A percentile compares a stretch with the other conserved stretches of the same genome.
phyloP scores from a whole-genome alignment of 306 rosid species.

The Spatholobus suberectus region DNA sequence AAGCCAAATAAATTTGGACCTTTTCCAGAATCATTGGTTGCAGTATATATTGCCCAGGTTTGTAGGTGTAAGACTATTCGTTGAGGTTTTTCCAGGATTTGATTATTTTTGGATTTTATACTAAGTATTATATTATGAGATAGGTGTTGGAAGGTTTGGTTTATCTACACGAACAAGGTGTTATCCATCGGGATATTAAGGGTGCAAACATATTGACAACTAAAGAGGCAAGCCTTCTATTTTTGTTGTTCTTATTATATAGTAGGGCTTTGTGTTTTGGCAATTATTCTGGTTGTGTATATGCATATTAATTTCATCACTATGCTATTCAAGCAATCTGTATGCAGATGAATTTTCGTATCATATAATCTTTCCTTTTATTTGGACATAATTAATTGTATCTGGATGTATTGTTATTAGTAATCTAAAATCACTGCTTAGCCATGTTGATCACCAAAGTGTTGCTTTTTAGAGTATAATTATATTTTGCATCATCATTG shows the following conservation, averaged over 20 bases:
- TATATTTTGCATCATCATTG: slow-evolving; percentile 24
- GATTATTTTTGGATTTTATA: slow-evolving; percentile 6
- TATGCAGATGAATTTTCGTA: neutral
- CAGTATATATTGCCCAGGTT: slow-evolving; percentile 97
- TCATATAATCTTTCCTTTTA: slow-evolving; percentile 4
- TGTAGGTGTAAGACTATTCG: slow-evolving; percentile 33
- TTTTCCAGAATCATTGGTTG: slow-evolving; percentile 98
- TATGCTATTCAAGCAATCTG: neutral
- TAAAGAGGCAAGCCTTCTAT: slow-evolving; percentile 72
- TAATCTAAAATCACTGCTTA: slow-evolving; percentile 23
- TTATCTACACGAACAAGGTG: slow-evolving; percentile 98
- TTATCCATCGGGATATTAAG: slow-evolving; percentile 97
- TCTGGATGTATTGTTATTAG: slow-evolving; percentile 10
- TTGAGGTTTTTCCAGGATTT: slow-evolving; percentile 28
- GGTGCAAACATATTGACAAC: slow-evolving; percentile 99
- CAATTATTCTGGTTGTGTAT: slow-evolving; percentile 5
- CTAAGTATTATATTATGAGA: slow-evolving; percentile 40
- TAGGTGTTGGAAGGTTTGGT: slow-evolving; percentile 99
- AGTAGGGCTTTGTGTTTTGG: slow-evolving; percentile 32
- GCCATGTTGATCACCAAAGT: slow-evolving; percentile 7
- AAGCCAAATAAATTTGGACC: slow-evolving; percentile 99
- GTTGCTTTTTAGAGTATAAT: slow-evolving; percentile 1
- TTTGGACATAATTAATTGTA: slow-evolving; percentile 19
- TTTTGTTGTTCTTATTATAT: slow-evolving; percentile 17
- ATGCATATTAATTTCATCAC: slow-evolving; percentile 15